Evolutionary conservation across 2,329 filamentous ascomycete species (phyloP), one percentile per base, ranked within the genome.

Genomic region (Colletotrichum sp.): DNA sequence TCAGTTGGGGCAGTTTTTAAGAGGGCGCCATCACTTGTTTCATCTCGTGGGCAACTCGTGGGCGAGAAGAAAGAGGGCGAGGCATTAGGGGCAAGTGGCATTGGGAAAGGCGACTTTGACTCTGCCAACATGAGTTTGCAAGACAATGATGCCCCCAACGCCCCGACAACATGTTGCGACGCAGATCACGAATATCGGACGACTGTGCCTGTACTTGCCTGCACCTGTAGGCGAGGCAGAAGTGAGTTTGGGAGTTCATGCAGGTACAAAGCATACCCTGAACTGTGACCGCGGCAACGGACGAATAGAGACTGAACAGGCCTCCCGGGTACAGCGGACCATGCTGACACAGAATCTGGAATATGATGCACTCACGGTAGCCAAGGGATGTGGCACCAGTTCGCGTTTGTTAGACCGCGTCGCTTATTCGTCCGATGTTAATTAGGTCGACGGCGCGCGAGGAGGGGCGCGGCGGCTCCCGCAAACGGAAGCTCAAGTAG

Each of bases 1-100:
- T 76, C 74, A 74, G 74, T 65, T 69, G 59, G 32, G 21, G n/a
- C 21, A 60, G 12, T 68, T 39, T 15, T 39, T 13, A 36, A 10
- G 32, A 55, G 55, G 68, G 30, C 28, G 69, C 24, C 44, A 59
- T 76, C 73, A 64, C 52, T 52, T 21, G 57, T 68, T 76, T 73
- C 63, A 67, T 39, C 63, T n/a, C 49, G 18, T 24, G 63, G 28
- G 30, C 32, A 64, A 64, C 44, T 49, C 44, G 44, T 49, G 44
- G 18, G 18, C 39, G 39, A 49, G 39, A 49, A 49, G 39, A 49
- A 49, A 49, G 18, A 44, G 39, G 16, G 30, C 32, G 60, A n/a
- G 18, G 32, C 18, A 34, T 26, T 15, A 18, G 36, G 36, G 39
- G 39, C 39, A 49, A n/a, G 39, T 49, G 28, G 13, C 59, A 62